Base-by-base conservation (phyloP, 768 basidiomycete species). In the Russula olivacea region DNA sequence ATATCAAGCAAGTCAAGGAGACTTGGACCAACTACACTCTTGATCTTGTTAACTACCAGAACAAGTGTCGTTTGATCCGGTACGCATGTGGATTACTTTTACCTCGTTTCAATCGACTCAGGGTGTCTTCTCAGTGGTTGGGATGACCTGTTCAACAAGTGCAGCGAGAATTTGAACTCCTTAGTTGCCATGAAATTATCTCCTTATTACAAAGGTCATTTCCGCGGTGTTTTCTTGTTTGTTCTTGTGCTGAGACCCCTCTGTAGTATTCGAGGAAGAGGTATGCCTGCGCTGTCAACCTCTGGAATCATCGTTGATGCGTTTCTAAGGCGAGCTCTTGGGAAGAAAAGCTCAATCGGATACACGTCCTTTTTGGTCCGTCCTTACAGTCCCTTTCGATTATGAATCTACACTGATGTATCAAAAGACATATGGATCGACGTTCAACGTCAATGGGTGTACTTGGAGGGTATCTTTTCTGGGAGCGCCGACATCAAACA, bases 401-500 rank as follows among this genome's bases (percentile, higher is more conserved):
- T n/a, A 7, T 11, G 45, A 38, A 38, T 2, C n/a, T 32, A 14
- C 10, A 28, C 58, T 73, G 50, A 71, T 23, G 25, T 34, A 45
- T 41, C 49, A 17, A 28, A 66, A 93, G 92, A 99, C 74, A 89
- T 98, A 41, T 99, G 97, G 97, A 97, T 99, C 68, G 97, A 99
- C 69, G 97, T 99, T 17, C 97, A 99, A 69, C 86, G 97, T 8
- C 97, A 99, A 78, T 99, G 97, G 97, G 97, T 99, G 1, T 99
- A 99, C 72, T 82, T 99, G 57, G 97, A 99, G 74, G 97, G 97
- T 48, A 99, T 99, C 69, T 99, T 99, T 76, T 93, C 96, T n/a
- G 95, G 96, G 38, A 98, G 94, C 69, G 97, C 95, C 28, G 97
- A 99, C 72, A 98, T 99, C 82, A 98, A 98, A 73, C 97, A 99